Evolutionary conservation across 1,284 basidiomycete genomes (phyloP).

Genomic region (Ganoderma lingzhi): DNA sequence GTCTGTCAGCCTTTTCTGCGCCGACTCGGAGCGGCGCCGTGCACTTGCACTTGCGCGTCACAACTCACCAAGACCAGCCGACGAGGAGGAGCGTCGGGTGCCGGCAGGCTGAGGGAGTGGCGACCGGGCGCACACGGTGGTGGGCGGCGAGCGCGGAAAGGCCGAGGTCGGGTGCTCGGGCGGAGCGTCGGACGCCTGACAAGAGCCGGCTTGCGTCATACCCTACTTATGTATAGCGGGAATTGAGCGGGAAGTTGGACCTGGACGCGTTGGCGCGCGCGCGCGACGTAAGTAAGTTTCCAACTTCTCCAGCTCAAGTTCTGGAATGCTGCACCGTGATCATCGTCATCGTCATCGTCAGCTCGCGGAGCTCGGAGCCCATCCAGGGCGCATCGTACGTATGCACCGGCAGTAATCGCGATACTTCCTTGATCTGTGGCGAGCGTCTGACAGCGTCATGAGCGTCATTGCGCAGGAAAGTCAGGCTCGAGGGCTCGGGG

Average conservation of each 20-base stretch:
- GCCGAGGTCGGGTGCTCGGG: slow-evolving; percentile 1
- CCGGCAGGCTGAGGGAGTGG: no score
- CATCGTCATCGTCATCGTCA: background rate
- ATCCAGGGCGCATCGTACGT: background rate
- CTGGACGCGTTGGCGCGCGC: background rate
- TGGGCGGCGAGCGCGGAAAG: slow-evolving; percentile 3
- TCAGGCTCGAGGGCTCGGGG: background rate
- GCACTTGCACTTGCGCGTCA: no score
- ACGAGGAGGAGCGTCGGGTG: no score
- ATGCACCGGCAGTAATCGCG: no score
- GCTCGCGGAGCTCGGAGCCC: background rate
- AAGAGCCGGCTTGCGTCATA: slow-evolving; percentile 1
- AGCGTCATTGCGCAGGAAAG: no score
- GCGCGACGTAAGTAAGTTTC: background rate
- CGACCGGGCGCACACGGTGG: background rate
- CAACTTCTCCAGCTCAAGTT: background rate
- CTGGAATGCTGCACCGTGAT: background rate
- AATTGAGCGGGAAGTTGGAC: no score
- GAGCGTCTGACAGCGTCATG: no score
- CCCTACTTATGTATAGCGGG: no score
- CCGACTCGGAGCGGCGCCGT: no score
- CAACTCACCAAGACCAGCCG: no score
- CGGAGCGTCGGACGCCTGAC: slow-evolving; percentile 2
- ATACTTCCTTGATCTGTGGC: no score
- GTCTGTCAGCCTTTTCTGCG: no score